Evolutionary conservation across 2,329 filamentous ascomycete species (phyloP).

Genomic region (Fusarium tricinctum): DNA sequence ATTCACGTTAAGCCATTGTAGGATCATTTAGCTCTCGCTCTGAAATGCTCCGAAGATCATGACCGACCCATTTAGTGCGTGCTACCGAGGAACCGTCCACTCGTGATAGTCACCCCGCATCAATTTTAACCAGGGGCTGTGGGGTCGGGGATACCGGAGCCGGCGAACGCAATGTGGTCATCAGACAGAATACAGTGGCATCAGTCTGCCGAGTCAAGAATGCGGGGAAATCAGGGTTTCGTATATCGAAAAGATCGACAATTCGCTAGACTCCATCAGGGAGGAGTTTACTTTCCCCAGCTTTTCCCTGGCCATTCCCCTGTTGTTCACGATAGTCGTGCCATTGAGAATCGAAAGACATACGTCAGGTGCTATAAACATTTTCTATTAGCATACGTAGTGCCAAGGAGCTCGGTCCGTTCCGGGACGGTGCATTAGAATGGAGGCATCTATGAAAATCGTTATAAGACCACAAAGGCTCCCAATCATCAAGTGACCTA

Average conservation of each 20-base stretch:
- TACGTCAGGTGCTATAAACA: conserved; percentile 18
- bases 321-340: not conserved
- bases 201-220: not conserved
- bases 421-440: conserved; percentile 3
- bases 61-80: not conserved
- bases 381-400: fast-evolving
- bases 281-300: conserved; percentile 7
- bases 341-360: not conserved
- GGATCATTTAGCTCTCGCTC: not conserved
- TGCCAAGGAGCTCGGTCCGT: conserved; percentile 25
- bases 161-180: not conserved
- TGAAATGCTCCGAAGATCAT: not conserved
- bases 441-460: not conserved
- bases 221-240: conserved; percentile 12
- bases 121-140: not conserved
- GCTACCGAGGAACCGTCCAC: conserved; percentile 12
- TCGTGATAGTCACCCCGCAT: conserved; percentile 25
- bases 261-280: not conserved
- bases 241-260: conserved; percentile 17
- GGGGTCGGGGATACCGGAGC: conserved; percentile 29
- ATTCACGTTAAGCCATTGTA: not conserved
- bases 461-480: conserved; percentile 5
- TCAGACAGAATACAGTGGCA: not conserved
- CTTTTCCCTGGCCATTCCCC: not conserved
- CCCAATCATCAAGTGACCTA: fast-evolving